phyloP scores from a whole-genome alignment of 768 basidiomycete genomes.

The Macrolepiota albuminosa region DNA sequence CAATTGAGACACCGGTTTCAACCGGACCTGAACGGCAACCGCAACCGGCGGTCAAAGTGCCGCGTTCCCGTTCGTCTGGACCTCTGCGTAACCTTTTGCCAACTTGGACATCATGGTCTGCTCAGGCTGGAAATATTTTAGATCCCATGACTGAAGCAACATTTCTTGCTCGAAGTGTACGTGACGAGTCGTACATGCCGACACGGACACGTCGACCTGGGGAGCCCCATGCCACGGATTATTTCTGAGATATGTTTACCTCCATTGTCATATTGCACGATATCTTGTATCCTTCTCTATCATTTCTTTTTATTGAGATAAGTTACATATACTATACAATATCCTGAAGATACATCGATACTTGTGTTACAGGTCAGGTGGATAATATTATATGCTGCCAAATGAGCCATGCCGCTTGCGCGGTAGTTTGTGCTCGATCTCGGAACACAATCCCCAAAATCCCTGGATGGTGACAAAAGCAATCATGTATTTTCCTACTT shows the following conservation, averaged over 20 bases:
- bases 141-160: conserved; percentile 23
- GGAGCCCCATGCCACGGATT: conserved; percentile 21
- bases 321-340: not conserved
- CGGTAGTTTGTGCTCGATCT: not conserved
- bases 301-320: not conserved
- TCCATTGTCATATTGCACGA: not conserved
- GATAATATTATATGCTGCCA: not conserved
- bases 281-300: not conserved
- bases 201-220: conserved; percentile 18
- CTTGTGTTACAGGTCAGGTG: not conserved
- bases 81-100: conserved; percentile 17
- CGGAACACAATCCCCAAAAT: no score
- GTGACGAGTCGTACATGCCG: conserved; percentile 29
- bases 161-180: conserved; percentile 28
- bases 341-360: not conserved
- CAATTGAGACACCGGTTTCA: conserved; percentile 7
- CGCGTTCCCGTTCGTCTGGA: conserved; percentile 7
- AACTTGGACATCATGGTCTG: conserved; percentile 25
- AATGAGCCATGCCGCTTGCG: not conserved
- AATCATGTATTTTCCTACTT: not conserved
- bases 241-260: conserved; percentile 17
- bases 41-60: conserved; percentile 6
- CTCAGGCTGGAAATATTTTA: conserved; percentile 18
- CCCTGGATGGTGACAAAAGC: not conserved
- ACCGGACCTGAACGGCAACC: conserved; percentile 15